Conservation (phyloP, 2,329 filamentous ascomycete genomes). For the Penicillium sp. region DNA sequence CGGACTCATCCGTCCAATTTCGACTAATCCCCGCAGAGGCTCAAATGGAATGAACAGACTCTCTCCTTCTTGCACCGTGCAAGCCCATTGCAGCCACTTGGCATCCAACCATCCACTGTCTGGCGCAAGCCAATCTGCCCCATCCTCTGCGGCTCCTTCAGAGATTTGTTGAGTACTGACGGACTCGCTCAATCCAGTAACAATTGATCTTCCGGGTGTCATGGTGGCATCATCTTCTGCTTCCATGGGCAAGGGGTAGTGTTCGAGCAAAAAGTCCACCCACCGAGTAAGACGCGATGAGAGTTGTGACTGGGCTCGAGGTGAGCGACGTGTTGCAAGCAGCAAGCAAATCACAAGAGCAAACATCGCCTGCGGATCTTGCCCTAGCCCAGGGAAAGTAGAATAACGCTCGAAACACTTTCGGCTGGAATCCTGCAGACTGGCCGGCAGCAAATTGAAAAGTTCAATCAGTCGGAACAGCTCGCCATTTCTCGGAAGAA, state of each 20-base stretch:
- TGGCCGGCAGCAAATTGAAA: constrained; percentile 25
- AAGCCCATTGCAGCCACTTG: constrained; percentile 41
- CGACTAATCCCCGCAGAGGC: constrained; percentile 28
- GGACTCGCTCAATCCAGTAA: constrained; percentile 10
- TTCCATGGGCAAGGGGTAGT: constrained; percentile 24
- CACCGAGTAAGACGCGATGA: constrained; percentile 34
- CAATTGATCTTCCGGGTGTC: constrained; percentile 20
- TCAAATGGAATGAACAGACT: constrained; percentile 33
- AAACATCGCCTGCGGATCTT: constrained; percentile 19
- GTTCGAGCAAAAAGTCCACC: constrained; percentile 32
- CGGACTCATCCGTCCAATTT: constrained; percentile 21
- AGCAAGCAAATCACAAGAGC: constrained; percentile 33
- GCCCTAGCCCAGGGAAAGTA: constrained; percentile 17
- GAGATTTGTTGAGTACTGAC: constrained; percentile 18
- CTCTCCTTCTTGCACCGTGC: constrained; percentile 40
- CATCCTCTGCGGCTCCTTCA: constrained; percentile 7
- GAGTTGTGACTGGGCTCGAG: constrained; percentile 18
- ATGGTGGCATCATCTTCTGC: constrained; percentile 13
- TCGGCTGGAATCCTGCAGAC: constrained; percentile 23
- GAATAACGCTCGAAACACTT: constrained; percentile 23
- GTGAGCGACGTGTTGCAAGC: constrained; percentile 21
- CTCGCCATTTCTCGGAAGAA: constrained; percentile 33
- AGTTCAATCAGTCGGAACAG: constrained; percentile 32
- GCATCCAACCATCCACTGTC: constrained; percentile 35
- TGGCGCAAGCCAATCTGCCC: constrained; percentile 16